phyloP scores from a whole-genome alignment of 345 rosid species.

The Stellera chamaejasme region DNA sequence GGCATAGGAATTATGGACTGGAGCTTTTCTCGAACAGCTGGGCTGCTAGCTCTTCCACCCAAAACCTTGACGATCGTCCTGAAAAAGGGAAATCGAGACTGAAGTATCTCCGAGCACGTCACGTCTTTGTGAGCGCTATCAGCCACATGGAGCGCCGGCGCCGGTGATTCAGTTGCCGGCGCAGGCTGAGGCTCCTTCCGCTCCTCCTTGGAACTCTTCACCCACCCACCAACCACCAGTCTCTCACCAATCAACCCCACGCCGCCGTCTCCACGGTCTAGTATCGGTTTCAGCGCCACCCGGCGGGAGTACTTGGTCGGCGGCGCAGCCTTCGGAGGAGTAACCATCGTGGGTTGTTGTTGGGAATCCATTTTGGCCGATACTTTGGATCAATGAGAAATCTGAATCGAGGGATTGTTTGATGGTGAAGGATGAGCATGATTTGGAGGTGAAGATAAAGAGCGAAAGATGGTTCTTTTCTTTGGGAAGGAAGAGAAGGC shows the following conservation, averaged over 20 bases:
- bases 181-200: constrained; percentile 29
- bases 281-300: constrained; percentile 38
- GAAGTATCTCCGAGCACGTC: constrained; percentile 59
- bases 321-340: neutral
- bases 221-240: constrained; percentile 89
- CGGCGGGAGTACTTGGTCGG: constrained; percentile 52
- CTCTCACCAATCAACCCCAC: constrained; percentile 32
- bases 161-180: constrained; percentile 8
- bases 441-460: constrained; percentile 28
- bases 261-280: constrained; percentile 43
- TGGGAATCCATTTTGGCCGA: constrained; percentile 21
- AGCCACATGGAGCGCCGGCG: constrained; percentile 9
- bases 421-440: constrained; percentile 4
- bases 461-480: constrained; percentile 30
- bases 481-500: constrained; percentile 34
- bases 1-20: constrained; percentile 24
- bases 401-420: constrained; percentile 3
- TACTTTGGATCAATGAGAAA: constrained; percentile 4
- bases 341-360: neutral
- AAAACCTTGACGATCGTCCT: constrained; percentile 48
- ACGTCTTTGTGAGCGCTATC: constrained; percentile 22
- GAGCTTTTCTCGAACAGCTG: constrained; percentile 33
- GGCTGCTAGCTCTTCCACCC: constrained; percentile 27
- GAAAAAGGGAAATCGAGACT: constrained; percentile 53
- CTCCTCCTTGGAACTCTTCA: constrained; percentile 58